A percentile compares a stretch with the other conserved stretches of the same genome.
Conservation (phyloP, 148 eudicot species). For the Camellia lanceoleosa region DNA sequence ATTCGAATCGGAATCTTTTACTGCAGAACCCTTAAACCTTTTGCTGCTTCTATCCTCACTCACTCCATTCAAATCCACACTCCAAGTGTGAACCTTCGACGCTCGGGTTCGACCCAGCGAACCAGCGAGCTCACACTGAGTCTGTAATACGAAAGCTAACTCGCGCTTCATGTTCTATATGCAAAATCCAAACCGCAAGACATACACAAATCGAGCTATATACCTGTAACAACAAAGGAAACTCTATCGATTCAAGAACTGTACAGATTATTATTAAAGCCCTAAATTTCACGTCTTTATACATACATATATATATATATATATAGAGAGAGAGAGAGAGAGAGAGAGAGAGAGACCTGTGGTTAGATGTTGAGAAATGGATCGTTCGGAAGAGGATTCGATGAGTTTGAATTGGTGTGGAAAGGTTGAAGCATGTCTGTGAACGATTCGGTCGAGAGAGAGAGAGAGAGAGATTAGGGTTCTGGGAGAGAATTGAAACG, state of each 20-base stretch:
- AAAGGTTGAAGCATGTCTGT: neutral
- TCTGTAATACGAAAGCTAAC: conserved; percentile 34
- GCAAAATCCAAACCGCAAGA: neutral
- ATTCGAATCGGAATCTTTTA: neutral
- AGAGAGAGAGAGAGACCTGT: neutral
- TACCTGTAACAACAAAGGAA: neutral
- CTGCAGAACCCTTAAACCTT: conserved; percentile 7
- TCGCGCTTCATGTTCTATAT: conserved; percentile 36
- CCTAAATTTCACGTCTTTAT: neutral
- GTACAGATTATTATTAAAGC: neutral
- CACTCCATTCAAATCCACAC: neutral
- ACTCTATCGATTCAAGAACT: neutral
- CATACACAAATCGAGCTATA: neutral
- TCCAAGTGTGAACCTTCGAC: conserved; percentile 7
- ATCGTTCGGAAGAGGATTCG: neutral
- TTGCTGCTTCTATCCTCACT: conserved; percentile 16
- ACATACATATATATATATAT: neutral
- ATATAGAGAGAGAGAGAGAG: neutral
- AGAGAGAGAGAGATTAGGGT: conserved; percentile 9
- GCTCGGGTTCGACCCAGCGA: conserved; percentile 30
- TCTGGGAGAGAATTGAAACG: neutral
- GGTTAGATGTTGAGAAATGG: neutral
- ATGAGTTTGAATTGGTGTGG: neutral
- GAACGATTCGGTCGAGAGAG: neutral
- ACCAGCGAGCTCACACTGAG: conserved; percentile 25